phyloP scores from a whole-genome alignment of 768 basidiomycete genomes.

The Suillus luteus region DNA sequence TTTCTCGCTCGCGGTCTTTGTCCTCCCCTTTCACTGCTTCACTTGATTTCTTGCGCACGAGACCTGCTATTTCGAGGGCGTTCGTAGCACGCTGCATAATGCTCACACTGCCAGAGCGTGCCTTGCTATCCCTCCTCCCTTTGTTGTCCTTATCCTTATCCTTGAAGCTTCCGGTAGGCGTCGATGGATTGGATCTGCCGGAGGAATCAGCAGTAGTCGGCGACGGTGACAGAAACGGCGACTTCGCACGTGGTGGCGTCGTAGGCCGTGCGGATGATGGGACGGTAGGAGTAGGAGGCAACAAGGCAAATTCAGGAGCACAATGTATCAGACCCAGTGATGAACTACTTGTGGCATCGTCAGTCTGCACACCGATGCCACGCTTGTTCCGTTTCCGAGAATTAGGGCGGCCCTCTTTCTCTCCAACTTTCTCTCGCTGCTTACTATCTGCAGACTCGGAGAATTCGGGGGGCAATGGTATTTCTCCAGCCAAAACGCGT shows the following conservation, averaged over 20 bases:
- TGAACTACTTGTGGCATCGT: constrained; percentile 33
- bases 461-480: not conserved
- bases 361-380: constrained; percentile 47
- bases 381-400: constrained; percentile 29
- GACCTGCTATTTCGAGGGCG: constrained; percentile 80
- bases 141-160: constrained; percentile 56
- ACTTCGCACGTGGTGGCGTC: constrained; percentile 53
- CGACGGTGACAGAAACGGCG: constrained; percentile 61
- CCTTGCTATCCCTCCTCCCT: constrained; percentile 57
- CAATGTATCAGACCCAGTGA: constrained; percentile 37
- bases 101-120: constrained; percentile 85
- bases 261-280: constrained; percentile 39
- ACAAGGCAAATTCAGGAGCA: constrained; percentile 67
- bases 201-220: constrained; percentile 52
- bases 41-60: constrained; percentile 80
- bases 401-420: constrained; percentile 22
- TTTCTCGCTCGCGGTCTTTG: constrained; percentile 41
- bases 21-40: constrained; percentile 74
- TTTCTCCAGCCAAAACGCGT: constrained; percentile 44
- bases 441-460: constrained; percentile 12
- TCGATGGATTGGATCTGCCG: constrained; percentile 63
- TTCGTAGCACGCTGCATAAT: constrained; percentile 97
- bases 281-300: constrained; percentile 76
- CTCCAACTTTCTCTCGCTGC: constrained; percentile 34
- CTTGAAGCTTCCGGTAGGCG: constrained; percentile 63